Evolutionary conservation across 116 monocot genomes (phyloP).

Genomic region (Phalaenopsis hybrid): DNA sequence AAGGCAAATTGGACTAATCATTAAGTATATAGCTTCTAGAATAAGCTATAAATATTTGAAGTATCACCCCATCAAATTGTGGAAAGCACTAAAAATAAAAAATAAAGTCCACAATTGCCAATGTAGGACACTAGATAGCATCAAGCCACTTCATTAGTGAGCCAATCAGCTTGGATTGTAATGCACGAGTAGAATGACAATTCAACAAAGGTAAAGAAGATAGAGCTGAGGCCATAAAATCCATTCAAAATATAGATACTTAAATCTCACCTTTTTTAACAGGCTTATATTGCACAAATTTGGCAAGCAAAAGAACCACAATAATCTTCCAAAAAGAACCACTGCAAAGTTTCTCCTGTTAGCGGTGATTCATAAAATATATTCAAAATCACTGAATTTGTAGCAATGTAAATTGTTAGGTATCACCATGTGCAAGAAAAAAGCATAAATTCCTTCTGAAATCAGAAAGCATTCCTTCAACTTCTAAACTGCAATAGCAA

Average conservation of each 20-base stretch:
- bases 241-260: neutral
- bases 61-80: neutral
- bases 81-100: neutral
- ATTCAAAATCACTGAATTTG: neutral
- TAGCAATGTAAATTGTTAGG: neutral
- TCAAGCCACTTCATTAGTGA: neutral
- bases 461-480: neutral
- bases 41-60: neutral
- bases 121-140: neutral
- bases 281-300: constrained; percentile 16
- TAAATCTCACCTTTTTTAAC: constrained; percentile 10
- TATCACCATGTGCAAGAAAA: neutral
- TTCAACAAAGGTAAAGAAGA: neutral
- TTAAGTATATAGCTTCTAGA: neutral
- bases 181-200: neutral
- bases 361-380: neutral
- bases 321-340: constrained; percentile 3
- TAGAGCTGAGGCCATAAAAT: neutral
- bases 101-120: neutral
- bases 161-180: neutral
- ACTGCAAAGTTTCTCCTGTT: constrained; percentile 8
- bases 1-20: neutral
- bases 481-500: neutral
- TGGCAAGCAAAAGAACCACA: constrained; percentile 9
- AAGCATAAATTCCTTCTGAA: neutral